phyloP scores from a whole-genome alignment of 2,329 filamentous ascomycete species.

The Colletotrichum godetiae region DNA sequence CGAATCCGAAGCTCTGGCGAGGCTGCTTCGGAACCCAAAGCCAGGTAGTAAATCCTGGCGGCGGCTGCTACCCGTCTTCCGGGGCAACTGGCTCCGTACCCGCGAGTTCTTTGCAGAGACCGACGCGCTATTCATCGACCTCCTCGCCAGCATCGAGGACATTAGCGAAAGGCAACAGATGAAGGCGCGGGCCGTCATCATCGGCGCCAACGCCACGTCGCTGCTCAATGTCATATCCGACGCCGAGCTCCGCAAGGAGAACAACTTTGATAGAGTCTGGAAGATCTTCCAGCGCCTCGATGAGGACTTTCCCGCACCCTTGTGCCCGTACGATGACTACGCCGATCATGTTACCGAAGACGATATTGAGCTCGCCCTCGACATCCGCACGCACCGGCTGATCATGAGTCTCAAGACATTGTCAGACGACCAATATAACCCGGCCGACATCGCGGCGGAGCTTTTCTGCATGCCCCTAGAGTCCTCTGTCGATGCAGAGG shows the following conservation, averaged over 20 bases:
- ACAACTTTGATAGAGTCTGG: conserved; percentile 28
- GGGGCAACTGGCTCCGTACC: conserved; percentile 41
- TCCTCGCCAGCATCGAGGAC: conserved; percentile 19
- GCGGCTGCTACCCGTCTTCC: conserved; percentile 13
- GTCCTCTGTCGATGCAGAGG: conserved; percentile 4
- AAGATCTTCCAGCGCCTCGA: conserved; percentile 47
- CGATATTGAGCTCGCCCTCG: conserved; percentile 43
- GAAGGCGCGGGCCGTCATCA: conserved; percentile 38
- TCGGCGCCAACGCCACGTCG: conserved; percentile 49
- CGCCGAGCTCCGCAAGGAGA: conserved; percentile 26
- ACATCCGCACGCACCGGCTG: conserved; percentile 50
- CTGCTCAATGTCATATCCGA: conserved; percentile 43
- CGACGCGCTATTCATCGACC: conserved; percentile 44
- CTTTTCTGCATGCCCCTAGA: conserved; percentile 19
- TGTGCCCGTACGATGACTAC: conserved; percentile 28
- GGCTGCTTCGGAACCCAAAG: conserved; percentile 37
- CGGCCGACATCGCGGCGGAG: not conserved
- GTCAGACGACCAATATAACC: not conserved
- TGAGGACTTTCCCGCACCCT: conserved; percentile 43
- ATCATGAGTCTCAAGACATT: conserved; percentile 43
- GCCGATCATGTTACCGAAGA: conserved; percentile 31
- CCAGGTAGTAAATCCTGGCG: conserved; percentile 4
- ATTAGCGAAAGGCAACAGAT: not conserved
- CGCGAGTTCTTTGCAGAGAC: conserved; percentile 40
- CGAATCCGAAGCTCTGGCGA: conserved; percentile 42